These are phyloP conservation scores for Puccinia triticina DNA, from an alignment of 1,284 basidiomycete species.

Conservation along the genomic window DNA sequence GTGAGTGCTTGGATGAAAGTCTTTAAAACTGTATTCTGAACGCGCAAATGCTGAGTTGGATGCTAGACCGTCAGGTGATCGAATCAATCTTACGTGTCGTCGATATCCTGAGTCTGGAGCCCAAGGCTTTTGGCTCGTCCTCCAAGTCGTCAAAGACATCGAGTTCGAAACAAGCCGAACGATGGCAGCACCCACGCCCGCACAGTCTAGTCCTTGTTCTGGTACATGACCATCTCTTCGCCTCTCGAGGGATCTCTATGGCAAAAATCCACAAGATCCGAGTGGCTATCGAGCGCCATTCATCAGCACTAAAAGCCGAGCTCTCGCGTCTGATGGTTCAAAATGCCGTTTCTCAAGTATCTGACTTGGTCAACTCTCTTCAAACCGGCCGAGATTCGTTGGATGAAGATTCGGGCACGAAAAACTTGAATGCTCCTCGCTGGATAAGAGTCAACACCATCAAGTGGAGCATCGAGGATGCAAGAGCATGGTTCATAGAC, in stretches of 20 bases:
- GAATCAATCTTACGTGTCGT: constrained; percentile 69
- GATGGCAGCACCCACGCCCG: constrained; percentile 54
- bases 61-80: constrained; percentile 72
- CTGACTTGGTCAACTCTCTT: constrained; percentile 10
- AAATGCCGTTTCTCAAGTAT: neutral
- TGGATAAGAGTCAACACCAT: constrained; percentile 48
- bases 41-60: neutral
- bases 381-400: neutral
- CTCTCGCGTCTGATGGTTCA: constrained; percentile 28
- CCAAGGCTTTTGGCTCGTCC: constrained; percentile 66
- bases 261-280: constrained; percentile 58
- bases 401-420: neutral
- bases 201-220: constrained; percentile 75
- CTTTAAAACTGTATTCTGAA: neutral
- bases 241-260: constrained; percentile 65
- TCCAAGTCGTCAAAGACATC: constrained; percentile 62
- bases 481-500: constrained; percentile 27
- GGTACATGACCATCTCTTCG: constrained; percentile 81
- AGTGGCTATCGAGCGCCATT: constrained; percentile 57
- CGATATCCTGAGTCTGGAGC: constrained; percentile 73
- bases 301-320: constrained; percentile 39
- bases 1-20: constrained; percentile 64
- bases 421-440: neutral
- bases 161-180: neutral
- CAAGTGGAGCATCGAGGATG: constrained; percentile 32